Evolutionary conservation across 1,284 basidiomycete genomes (phyloP), one percentile per base, ranked within the genome.

Genomic region (Pterula multifida): DNA sequence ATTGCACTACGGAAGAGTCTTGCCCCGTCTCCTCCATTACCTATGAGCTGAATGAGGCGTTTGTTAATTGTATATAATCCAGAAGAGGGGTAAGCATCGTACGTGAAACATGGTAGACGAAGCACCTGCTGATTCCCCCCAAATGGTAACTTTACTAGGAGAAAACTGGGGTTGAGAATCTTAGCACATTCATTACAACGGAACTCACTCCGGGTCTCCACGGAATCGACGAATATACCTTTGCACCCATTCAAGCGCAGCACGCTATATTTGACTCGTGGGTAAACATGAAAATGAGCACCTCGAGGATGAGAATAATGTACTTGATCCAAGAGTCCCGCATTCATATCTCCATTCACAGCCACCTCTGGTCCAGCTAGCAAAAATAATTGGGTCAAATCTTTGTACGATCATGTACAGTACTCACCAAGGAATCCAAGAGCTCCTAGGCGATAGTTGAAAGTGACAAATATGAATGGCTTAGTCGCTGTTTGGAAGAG

Each of bases 361-460:
- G 55, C 54, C 24, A 67, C 56, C 6, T 60, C 51, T 1, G 59
- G 55, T 25, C 65, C 66, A 22, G 59, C 66, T 67, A n/a, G 35
- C 11, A 12, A 23, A 0, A 35, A 44, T 26, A 12, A 48, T 3
- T 32, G 51, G 1, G 53, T n/a, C n/a, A n/a, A n/a, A n/a, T n/a
- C n/a, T n/a, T n/a, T n/a, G n/a, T 32, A 45, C n/a, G 25, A 36
- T 48, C 26, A n/a, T n/a, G n/a, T n/a, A n/a, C n/a, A 49, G 35
- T 42, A 45, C 60, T 53, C 50, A 65, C 68, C 67, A 2, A 71
- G 56, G 50, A 69, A 71, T 0, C 69, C 69, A 45, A 69, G 67
- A 47, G 65, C 65, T 6, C 68, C 69, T 3, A 71, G 55, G 3
- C 69, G 61, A 55, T 71, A 71, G 50, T 67, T 64, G 48, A 71